Evolutionary conservation across 257 asterid species (phyloP), one percentile per base, ranked within the genome.

Genomic region (Primulina eburnea): DNA sequence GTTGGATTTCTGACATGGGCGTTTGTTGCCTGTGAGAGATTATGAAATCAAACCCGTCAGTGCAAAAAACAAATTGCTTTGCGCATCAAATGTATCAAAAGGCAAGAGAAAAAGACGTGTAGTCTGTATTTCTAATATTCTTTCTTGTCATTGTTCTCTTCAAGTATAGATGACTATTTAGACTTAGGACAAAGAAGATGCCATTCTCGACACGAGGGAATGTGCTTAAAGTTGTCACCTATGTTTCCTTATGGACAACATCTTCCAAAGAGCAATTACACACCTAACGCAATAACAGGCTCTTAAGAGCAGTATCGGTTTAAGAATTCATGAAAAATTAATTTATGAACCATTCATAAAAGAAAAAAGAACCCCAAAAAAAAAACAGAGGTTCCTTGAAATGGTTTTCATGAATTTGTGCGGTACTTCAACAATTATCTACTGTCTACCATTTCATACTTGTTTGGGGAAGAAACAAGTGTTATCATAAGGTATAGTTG

Each of bases 1-100:
- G 24, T 68, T 34, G 38, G 50, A 63, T 75, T 60, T 62, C 63
- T 75, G 30, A 43, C 37, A 63, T n/a, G n/a, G n/a, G n/a, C 20
- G 30, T 34, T 70, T 28, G 43, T 37, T 2, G 8, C 67, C 69
- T 6, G 16, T 16, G 8, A 64, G 26, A 5, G 24, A 64, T 14
- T 38, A 43, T 24, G 18, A n/a, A 8, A 52, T 37, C 24, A 37
- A 68, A 40, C 26, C 68, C 16, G n/a, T 35, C 43, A 50, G 20
- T 30, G 43, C 47, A 64, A 32, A 58, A 29, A 66, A 17, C 64
- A 16, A 2, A 47, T 4, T 50, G 67, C 1, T 32, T 62, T 64
- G 14, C 7, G 30, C 17, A 55, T n/a, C 21, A 56, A 62, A 65
- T 47, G 24, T 9, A 33, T 2, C 7, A 33, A 33, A 33, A 21